Evolutionary conservation across 1,284 basidiomycete genomes (phyloP), one percentile per base, ranked within the genome.

Genomic region (Wolfiporia cocos): DNA sequence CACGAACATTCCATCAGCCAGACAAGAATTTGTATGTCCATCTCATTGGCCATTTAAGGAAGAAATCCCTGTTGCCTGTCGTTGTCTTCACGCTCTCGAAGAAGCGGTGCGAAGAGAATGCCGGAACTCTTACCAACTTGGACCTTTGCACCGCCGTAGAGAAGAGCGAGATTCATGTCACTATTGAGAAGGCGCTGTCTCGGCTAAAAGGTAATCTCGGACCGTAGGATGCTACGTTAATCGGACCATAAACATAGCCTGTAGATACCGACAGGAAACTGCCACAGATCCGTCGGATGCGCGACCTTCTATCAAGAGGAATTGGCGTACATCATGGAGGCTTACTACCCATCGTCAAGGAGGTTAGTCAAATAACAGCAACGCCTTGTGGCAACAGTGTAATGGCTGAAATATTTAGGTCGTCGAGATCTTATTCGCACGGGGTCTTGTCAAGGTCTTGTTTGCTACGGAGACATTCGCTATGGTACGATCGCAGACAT

Each of bases 401-500:
- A 4, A 23, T 23, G 11, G 12, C 9, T 20, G 9, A 21, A 10
- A 31, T 20, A 39, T 39, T 21, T 37, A 94, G 88, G 81, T 96
- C 7, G 95, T 99, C 14, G 95, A 99, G 62, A 86, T 99, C 32
- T 73, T 99, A 14, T 99, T 99, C 59, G 89, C 93, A 7, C 81
- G 93, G 26, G 96, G 96, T 18, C 71, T 99, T 29, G 95, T 99
- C 46, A 99, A 99, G 65, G 85, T 98, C 14, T 68, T 99, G 9
- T 99, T 99, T 58, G 96, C 96, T 0, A 99, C 96, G 0, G 96
- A 99, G 65, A 99, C 96, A 0, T 99, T 99, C 62, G 96, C 96
- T 0, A 99, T 99, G 96, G 92, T 53, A 18, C n/a, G 17, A 14
- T 20, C 19, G 15, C 38, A 19, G n/a, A 11, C 19, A 26, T 23